These are phyloP conservation scores for Fraxinus greggii DNA, from an alignment of 305 asterid species.

Conservation along the genomic window DNA sequence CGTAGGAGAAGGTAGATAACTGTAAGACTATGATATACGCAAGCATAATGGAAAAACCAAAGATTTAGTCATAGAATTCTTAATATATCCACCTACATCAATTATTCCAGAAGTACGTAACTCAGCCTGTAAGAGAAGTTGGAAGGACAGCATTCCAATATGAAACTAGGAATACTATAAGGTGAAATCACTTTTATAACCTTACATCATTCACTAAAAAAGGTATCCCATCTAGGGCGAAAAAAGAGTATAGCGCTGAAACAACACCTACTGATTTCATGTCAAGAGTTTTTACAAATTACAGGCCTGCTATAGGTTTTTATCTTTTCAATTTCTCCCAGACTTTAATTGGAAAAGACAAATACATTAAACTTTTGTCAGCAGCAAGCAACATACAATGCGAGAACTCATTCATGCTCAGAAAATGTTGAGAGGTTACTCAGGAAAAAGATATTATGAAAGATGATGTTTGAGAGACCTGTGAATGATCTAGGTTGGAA, in stretches of 20 bases:
- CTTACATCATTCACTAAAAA: not conserved
- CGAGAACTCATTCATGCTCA: not conserved
- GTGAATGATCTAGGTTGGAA: slow-evolving; percentile 80
- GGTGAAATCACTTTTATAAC: not conserved
- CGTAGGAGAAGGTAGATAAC: not conserved
- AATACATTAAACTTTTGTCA: not conserved
- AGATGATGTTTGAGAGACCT: slow-evolving; percentile 47
- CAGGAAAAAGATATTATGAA: slow-evolving; percentile 11
- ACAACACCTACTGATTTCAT: not conserved
- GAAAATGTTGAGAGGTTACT: not conserved
- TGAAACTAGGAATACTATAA: not conserved
- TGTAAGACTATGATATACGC: not conserved
- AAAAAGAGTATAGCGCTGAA: not conserved
- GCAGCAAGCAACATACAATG: not conserved
- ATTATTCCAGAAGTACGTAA: not conserved
- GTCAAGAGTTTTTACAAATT: not conserved
- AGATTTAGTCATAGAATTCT: not conserved
- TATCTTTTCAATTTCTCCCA: not conserved
- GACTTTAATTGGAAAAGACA: not conserved
- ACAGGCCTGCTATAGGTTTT: not conserved
- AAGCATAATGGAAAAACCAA: slow-evolving; percentile 11
- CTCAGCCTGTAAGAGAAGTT: not conserved
- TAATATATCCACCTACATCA: slow-evolving; percentile 3
- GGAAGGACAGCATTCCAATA: not conserved
- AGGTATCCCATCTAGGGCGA: not conserved